Evolutionary conservation across 768 basidiomycete genomes (phyloP), one percentile per base, ranked within the genome.

Genomic region (Naganishia antarctica): DNA sequence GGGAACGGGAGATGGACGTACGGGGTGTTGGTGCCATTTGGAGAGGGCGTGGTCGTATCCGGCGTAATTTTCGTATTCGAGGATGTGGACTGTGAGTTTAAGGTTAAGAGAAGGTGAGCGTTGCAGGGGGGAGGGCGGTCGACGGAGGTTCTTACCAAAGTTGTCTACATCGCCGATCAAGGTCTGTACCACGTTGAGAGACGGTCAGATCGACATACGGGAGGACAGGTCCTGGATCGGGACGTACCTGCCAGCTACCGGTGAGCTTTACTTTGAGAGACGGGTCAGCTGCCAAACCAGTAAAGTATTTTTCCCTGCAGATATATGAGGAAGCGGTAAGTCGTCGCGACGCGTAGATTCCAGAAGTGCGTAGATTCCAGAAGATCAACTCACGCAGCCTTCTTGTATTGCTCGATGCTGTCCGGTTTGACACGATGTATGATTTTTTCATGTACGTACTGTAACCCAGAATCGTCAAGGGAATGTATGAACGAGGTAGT

Each of bases 11-110:
- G 26, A 15, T n/a, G 40, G 15, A 47, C 66, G 26, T 48, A 64
- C 66, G 4, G 58, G 48, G 26, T 64, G 60, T 23, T 59, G 40
- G 23, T 41, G 29, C 34, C 64, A 32, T 37, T 47, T 48, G 5
- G 32, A 45, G 47, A 82, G 83, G 21, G 87, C 85, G 77, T 85
- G 85, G 79, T 97, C 94, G 68, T 85, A 90, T 11, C 92, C 92
- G 32, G 82, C 84, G 76, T 91, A 90, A 66, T 93, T 92, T 79
- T 96, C 91, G 74, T 94, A 94, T 79, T 97, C 94, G 29, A 96
- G 81, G 69, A 94, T 90, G 68, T 74, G 65, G 67, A 75, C 65
- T 74, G 68, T 26, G 67, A 21, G 12, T 3, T 31, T 53, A 28
- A 44, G n/a, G 41, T 3, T 26, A 82, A 82, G 83, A 59, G 6